A percentile compares a stretch with the other conserved stretches of the same genome.
phyloP scores from a whole-genome alignment of 2,329 filamentous ascomycete genomes.

The Diaporthe citriasiana region DNA sequence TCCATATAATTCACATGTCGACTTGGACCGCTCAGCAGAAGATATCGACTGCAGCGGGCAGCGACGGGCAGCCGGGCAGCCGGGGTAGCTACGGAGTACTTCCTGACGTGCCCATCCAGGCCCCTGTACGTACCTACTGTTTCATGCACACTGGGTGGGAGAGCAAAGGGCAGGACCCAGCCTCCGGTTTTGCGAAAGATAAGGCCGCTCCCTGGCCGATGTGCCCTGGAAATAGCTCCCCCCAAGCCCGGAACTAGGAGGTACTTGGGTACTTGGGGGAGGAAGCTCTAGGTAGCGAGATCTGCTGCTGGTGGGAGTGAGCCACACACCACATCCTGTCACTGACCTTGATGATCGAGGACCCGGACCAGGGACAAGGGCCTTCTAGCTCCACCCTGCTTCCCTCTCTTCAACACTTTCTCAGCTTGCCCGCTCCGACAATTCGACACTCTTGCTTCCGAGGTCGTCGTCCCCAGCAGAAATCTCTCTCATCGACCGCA shows the following conservation, averaged over 20 bases:
- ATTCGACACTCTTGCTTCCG: constrained; percentile 5
- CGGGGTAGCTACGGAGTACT: constrained; percentile 16
- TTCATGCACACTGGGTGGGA: constrained; percentile 7
- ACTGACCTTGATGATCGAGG: constrained; percentile 19
- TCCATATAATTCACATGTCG: neutral
- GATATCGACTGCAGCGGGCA: constrained; percentile 10
- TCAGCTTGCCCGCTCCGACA: constrained; percentile 11
- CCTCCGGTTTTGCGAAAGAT: constrained; percentile 39
- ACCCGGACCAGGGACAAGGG: neutral
- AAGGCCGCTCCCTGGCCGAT: constrained; percentile 35
- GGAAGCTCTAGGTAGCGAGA: constrained; percentile 1
- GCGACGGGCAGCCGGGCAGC: neutral
- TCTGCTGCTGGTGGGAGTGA: constrained; percentile 9
- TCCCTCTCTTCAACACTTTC: constrained; percentile 19
- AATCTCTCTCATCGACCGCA: constrained; percentile 12
- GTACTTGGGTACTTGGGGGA: neutral
- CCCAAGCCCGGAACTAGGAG: neutral
- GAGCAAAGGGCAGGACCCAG: constrained; percentile 29
- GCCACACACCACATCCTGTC: constrained; percentile 21
- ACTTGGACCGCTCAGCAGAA: neutral
- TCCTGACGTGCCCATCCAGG: neutral
- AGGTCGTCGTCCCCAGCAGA: constrained; percentile 27
- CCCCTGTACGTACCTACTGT: constrained; percentile 5
- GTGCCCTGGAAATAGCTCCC: constrained; percentile 20
- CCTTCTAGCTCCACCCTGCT: constrained; percentile 16